Evolutionary conservation across 257 asterid genomes (phyloP), one percentile per base, ranked within the genome.

Genomic region (Verbena officinalis): DNA sequence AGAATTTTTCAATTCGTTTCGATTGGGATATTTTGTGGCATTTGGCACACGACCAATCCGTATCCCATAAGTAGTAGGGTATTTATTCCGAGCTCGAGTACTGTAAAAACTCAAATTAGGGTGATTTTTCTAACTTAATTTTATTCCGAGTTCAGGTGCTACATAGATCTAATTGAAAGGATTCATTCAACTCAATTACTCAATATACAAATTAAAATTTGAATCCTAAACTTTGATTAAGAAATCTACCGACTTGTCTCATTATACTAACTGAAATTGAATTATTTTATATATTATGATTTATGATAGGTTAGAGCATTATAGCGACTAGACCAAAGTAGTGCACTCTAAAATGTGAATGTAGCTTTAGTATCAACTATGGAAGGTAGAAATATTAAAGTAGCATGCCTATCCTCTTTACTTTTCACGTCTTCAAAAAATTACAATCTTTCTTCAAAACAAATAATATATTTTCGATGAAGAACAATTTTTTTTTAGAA

Each of bases 321-420:
- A 31, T 10, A 31, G n/a, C 16, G 62, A 55, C 62, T n/a, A 55
- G 62, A 55, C 62, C 13, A n/a, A 31, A 27, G 42, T 54, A 54
- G 33, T 42, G 45, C 20, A 44, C 62, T 33, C 62, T 38, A 33
- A 56, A 33, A 17, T 15, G 13, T 54, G 60, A 16, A 27, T 54
- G 60, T 8, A 27, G 38, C 15, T 12, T 62, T 48, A 27, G 68
- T 13, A 62, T 49, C 60, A 33, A 63, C 17, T 21, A n/a, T 48
- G 69, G 59, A 63, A 48, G 59, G 69, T 63, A 22, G 52, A 39
- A 65, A 65, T 52, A 53, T 52, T 54, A 4, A 2, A 44, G 20
- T 7, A n/a, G 21, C 22, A 15, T 15, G 20, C 8, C 13, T 54
- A 54, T 27, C 12, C 13, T 54, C 21, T 23, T 53, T 53, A 33